A percentile compares a stretch with the other conserved stretches of the same genome.
Evolutionary conservation across 495 filamentous ascomycete genomes (phyloP).

Genomic region (Penicillium herquei): DNA sequence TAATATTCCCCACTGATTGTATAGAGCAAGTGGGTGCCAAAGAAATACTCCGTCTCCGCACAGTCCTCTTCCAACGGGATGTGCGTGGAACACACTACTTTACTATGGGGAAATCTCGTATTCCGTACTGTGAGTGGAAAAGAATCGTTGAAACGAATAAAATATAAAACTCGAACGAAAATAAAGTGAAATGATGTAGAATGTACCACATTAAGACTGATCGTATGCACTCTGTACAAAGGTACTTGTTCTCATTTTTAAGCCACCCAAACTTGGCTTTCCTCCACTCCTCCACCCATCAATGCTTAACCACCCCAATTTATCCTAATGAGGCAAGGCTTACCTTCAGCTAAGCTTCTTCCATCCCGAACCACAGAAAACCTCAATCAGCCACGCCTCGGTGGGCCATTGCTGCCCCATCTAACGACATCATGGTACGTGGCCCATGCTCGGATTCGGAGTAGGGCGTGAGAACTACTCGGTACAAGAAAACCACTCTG

Average conservation of each 20-base stretch:
- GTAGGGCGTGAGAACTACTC: neutral
- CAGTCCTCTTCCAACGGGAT: too few species aligned
- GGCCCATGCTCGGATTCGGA: neutral
- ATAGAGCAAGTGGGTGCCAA: too few species aligned
- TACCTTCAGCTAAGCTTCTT: conserved; percentile 6
- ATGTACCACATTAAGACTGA: neutral
- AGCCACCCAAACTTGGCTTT: conserved; percentile 6
- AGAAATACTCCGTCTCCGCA: too few species aligned
- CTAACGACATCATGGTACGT: conserved; percentile 25
- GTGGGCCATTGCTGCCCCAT: conserved; percentile 4
- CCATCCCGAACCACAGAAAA: conserved; percentile 4
- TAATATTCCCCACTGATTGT: too few species aligned
- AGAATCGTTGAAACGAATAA: too few species aligned
- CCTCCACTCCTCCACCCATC: conserved; percentile 9
- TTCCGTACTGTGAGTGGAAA: too few species aligned
- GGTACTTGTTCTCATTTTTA: neutral
- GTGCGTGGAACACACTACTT: too few species aligned
- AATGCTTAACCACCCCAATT: conserved; percentile 10
- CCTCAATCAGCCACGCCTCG: neutral
- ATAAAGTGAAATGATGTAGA: neutral
- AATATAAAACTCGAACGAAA: too few species aligned
- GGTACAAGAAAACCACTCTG: neutral
- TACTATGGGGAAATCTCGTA: too few species aligned
- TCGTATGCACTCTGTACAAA: too few species aligned
- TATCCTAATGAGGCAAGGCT: conserved; percentile 9